Conservation (phyloP, 2,329 filamentous ascomycete species). For the Nakataea oryzae region DNA sequence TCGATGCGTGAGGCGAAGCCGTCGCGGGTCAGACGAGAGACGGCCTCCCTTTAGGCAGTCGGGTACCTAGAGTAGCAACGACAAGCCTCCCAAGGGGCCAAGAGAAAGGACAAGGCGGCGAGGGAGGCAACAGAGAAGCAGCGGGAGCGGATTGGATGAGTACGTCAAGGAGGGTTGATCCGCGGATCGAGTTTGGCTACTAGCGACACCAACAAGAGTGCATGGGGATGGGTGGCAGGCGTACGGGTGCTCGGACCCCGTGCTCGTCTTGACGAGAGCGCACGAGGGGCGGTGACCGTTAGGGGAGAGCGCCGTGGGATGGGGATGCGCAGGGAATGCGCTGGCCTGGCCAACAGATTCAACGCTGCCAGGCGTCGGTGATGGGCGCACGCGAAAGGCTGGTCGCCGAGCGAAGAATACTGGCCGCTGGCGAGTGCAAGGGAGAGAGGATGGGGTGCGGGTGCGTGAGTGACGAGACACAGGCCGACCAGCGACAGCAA, state of each 20-base stretch:
- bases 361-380: not conserved
- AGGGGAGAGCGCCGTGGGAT: not conserved
- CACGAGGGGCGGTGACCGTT: not conserved
- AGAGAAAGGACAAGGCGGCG: not conserved
- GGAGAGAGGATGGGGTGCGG: not conserved
- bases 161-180: not conserved
- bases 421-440: no score
- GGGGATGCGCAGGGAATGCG: not conserved
- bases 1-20: not conserved
- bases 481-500: not conserved
- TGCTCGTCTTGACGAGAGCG: not conserved
- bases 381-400: no score
- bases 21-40: not conserved
- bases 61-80: no score
- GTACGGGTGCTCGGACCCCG: not conserved
- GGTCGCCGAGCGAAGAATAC: not conserved
- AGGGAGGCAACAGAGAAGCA: no score
- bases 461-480: not conserved
- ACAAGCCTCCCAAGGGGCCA: no score
- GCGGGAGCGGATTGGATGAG: not conserved
- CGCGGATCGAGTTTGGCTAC: not conserved
- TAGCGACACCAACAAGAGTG: not conserved
- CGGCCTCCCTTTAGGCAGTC: not conserved
- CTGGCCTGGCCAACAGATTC: not conserved
- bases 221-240: not conserved